Base-by-base conservation (phyloP, 805 yeast genomes). In the Clavispora fructus region DNA sequence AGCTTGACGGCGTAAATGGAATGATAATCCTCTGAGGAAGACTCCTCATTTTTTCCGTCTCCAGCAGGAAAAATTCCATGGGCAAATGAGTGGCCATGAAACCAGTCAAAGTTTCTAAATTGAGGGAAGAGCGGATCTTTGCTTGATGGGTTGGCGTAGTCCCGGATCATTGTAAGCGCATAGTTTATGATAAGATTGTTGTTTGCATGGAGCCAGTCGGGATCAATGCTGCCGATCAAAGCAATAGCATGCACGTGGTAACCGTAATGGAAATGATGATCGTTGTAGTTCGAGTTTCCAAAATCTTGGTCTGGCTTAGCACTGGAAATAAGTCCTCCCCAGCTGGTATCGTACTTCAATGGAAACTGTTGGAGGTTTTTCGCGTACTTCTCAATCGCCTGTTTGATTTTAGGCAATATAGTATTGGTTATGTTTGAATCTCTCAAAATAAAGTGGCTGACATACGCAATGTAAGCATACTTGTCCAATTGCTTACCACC, bases 401-500 rank as follows among this genome's bases (percentile, higher is more conserved):
- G 56, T 58, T 87, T 85, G 52, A 91, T 62, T 46, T 76, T 74
- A 1, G 76, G 74, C 39, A 89, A 67, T 35, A 86, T 67, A 8
- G 62, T 62, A 12, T 62, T 54, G 1, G 94, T 76, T 45, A 85
- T 64, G 1, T 58, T 62, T 0, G 65, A 59, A 59, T 91, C 85
- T 16, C 78, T 61, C 39, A 92, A 63, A 16, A 92, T 74, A 50
- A 74, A 82, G 45, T 85, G 82, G 33, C 84, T 80, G 10, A 83
- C 87, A 51, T 85, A 85, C 12, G 89, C 72, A 43, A 94, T 77
- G 74, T 86, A 85, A 0, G 98, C 97, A 65, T 87, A 94, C 45
- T 63, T 63, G 41, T 50, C 53, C 25, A 62, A 49, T 6, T 56
- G 50, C 44, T 94, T 92, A 11, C 98, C 99, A 2, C 95, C 78